Evolutionary conservation across 2,329 filamentous ascomycete species (phyloP), one percentile per base, ranked within the genome.

Genomic region (Pyricularia pennisetigena): DNA sequence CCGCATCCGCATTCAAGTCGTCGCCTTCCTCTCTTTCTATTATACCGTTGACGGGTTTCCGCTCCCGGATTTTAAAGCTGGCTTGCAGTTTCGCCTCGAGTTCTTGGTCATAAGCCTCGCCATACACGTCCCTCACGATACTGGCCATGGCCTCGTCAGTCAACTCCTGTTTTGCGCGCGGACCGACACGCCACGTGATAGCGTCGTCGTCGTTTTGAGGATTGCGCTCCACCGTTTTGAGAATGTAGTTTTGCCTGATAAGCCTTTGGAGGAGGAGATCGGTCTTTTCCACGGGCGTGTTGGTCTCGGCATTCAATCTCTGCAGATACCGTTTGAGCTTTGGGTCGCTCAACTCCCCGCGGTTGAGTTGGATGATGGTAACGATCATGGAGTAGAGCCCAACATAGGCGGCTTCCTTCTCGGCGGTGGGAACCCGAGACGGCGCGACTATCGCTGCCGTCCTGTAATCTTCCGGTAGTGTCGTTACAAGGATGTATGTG

Each of bases 121-220:
- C 86, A 75, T 87, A 90, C 0, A 89, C 82, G 68, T 83, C 78
- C 75, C 86, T 79, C 4, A 93, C 87, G 71, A 97, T 78, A 0
- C 87, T 88, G 23, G 88, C 86, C 14, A 95, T 90, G 0, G 91
- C 92, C 66, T 88, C 84, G n/a, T 88, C 82, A 0, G 91, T 92
- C 49, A 98, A 86, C 78, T 98, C 95, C 8, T 94, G 83, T 78
- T 91, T 95, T 6, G 91, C 94, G 26, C 95, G 85, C 6, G 93
- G 90, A 0, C 95, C 95, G 16, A 97, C 86, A 68, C 91, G 86
- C 85, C 92, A 99, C 65, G 92, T 93, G 8, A 93, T 83, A 2
- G 86, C 83, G 71, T 94, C 89, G 54, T 97, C 92, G 29, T 91
- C 92, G 0, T 87, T 88, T 32, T 81, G 73, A 79, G 70, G 68